Base-by-base conservation (phyloP, 345 rosid genomes). In the Geranium rotundifolium region DNA sequence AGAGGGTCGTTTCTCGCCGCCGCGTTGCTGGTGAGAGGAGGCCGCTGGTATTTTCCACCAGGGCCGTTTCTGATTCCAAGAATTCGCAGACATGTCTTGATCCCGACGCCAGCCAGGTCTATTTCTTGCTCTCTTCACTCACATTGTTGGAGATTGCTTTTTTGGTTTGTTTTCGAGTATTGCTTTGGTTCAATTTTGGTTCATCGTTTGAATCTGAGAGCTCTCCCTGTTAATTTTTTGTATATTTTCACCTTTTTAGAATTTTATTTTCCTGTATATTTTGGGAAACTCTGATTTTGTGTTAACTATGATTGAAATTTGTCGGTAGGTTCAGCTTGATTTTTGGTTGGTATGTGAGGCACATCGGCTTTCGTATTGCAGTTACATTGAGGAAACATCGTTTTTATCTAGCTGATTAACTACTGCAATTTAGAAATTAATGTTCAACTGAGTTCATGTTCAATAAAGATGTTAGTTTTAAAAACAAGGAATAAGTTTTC, bases 51-150 rank as follows among this genome's bases (percentile, higher is more conserved):
- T 55, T 82, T 54, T 82, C 91, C 58, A 96, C 98, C 13, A 82
- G 77, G 54, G 98, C 98, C 0, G 98, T 91, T 54, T 88, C 98
- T 0, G 98, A 91, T 77, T 89, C 98, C 52, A 80, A 65, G 59
- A 89, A 81, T 69, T 85, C 98, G 7, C 96, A 85, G 79, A 91
- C 98, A 2, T 91, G 98, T 64, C 98, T 91, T 69, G 98, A 91
- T 71, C 98, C 98, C 62, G 98, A 91, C 61, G 98, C 98, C 4
- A 91, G 98, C 72, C 82, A 95, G 60, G 98, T 91, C 39, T 79
- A 91, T 67, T 17, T 4, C 20, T 34, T 23, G 54, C 20, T 59
- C 41, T 39, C 23, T 4, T 49, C 54, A 23, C 7, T 34, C 8
- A 54, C 0, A 4, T 52, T 9, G 8, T 20, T 54, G 54, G 19